Conservation (phyloP, 257 asterid species). For the Jacaranda mimosifolia region DNA sequence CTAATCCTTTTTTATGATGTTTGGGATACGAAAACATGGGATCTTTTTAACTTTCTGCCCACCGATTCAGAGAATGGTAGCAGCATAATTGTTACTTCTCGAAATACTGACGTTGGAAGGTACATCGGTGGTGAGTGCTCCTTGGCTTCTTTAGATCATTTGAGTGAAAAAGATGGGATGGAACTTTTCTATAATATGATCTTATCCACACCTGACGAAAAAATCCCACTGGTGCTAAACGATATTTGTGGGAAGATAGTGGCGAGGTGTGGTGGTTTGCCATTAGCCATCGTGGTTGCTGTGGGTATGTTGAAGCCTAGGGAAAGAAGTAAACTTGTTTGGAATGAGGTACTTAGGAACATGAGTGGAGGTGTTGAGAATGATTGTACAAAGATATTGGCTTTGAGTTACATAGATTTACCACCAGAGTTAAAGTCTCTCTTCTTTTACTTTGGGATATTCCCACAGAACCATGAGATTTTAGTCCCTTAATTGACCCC, state of each 20-base stretch:
- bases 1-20: not conserved
- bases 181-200: not conserved
- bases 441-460: not conserved
- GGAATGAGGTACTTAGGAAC: not conserved
- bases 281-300: not conserved
- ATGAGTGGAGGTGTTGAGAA: not conserved
- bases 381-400: not conserved
- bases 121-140: not conserved
- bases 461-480: not conserved
- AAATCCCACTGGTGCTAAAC: not conserved
- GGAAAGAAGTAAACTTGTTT: not conserved
- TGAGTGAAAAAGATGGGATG: not conserved
- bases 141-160: too few relatives aligned
- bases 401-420: conserved; percentile 5
- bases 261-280: not conserved
- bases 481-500: not conserved
- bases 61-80: not conserved
- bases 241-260: not conserved
- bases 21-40: not conserved
- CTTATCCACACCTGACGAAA: not conserved
- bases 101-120: not conserved
- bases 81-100: not conserved
- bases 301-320: not conserved
- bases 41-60: too few relatives aligned
- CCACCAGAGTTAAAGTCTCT: not conserved